These are phyloP conservation scores for Akanthomyces dipterigenus DNA, from an alignment of 2,329 filamentous ascomycete species.

Conservation along the genomic window DNA sequence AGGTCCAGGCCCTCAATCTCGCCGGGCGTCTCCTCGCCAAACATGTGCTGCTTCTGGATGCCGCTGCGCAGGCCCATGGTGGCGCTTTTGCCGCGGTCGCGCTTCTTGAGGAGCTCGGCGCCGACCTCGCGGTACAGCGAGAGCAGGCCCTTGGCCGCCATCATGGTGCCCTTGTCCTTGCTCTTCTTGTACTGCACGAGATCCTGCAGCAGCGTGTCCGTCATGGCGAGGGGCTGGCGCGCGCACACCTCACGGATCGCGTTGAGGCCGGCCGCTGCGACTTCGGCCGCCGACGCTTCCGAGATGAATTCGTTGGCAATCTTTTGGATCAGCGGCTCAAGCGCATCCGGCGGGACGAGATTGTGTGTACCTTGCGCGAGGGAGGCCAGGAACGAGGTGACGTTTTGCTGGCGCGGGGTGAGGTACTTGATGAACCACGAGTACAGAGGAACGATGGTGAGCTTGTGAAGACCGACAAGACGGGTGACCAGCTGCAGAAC, in stretches of 20 bases:
- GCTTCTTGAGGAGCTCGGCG: conserved; percentile 80
- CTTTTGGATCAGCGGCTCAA: conserved; percentile 87
- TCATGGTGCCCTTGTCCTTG: conserved; percentile 98
- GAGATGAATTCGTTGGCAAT: conserved; percentile 98
- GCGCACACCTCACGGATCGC: conserved; percentile 91
- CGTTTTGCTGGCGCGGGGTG: conserved; percentile 78
- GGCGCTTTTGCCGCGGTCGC: conserved; percentile 86
- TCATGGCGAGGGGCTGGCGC: conserved; percentile 92
- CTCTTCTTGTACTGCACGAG: conserved; percentile 92
- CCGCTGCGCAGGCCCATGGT: conserved; percentile 74
- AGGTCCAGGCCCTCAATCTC: conserved; percentile 89
- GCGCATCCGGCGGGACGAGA: conserved; percentile 82
- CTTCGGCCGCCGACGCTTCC: conserved; percentile 84
- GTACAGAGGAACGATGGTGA: conserved; percentile 85
- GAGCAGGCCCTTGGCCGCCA: conserved; percentile 90
- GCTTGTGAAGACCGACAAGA: conserved; percentile 84
- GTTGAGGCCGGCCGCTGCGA: conserved; percentile 86
- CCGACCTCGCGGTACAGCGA: conserved; percentile 88
- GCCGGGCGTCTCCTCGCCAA: conserved; percentile 73
- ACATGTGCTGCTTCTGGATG: conserved; percentile 68
- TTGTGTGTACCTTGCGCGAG: conserved; percentile 88
- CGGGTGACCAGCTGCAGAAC: conserved; percentile 86
- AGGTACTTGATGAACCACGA: conserved; percentile 95
- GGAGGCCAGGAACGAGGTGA: conserved; percentile 88
- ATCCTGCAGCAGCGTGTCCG: conserved; percentile 90